Evolutionary conservation across 306 rosid genomes (phyloP).

Genomic region (Herpetospermum pedunculosum): DNA sequence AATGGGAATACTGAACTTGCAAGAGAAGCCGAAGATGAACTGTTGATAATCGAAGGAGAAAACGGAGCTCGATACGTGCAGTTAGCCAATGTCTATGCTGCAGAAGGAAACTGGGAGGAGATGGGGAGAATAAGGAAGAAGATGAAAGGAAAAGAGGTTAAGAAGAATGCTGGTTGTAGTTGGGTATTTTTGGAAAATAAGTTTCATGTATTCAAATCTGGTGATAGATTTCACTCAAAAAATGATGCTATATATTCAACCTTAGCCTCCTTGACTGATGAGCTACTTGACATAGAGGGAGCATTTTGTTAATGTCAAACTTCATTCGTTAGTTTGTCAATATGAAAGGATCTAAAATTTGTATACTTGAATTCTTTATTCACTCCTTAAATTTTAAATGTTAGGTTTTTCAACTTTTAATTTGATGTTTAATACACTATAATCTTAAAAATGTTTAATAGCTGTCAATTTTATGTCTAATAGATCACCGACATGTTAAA

Average conservation of each 20-base stretch:
- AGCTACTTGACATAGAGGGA: slow-evolving; percentile 19
- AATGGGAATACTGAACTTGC: slow-evolving; percentile 41
- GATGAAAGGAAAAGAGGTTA: slow-evolving; percentile 62
- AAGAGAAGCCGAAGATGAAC: slow-evolving; percentile 36
- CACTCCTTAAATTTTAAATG: too few relatives aligned
- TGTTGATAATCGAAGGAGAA: slow-evolving; percentile 30
- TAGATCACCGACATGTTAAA: too few relatives aligned
- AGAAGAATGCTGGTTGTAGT: slow-evolving; percentile 63
- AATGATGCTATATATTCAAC: slow-evolving; percentile 39
- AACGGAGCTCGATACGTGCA: slow-evolving; percentile 61
- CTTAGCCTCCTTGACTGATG: slow-evolving; percentile 34
- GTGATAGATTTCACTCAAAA: slow-evolving; percentile 41
- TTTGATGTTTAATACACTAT: too few relatives aligned
- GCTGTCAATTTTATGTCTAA: too few relatives aligned
- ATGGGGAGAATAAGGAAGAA: slow-evolving; percentile 72
- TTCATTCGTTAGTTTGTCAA: neutral
- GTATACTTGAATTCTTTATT: neutral
- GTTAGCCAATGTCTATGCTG: slow-evolving; percentile 64
- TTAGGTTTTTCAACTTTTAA: too few relatives aligned
- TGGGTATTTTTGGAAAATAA: slow-evolving; percentile 58
- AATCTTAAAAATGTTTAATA: too few relatives aligned
- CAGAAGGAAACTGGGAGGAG: slow-evolving; percentile 66
- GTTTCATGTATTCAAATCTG: slow-evolving; percentile 54
- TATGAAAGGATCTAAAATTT: neutral
- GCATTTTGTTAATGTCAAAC: slow-evolving; percentile 1